These are phyloP conservation scores for Haematococcus lacustris DNA, from an alignment of 139 green algal species.

Conservation along the genomic window DNA sequence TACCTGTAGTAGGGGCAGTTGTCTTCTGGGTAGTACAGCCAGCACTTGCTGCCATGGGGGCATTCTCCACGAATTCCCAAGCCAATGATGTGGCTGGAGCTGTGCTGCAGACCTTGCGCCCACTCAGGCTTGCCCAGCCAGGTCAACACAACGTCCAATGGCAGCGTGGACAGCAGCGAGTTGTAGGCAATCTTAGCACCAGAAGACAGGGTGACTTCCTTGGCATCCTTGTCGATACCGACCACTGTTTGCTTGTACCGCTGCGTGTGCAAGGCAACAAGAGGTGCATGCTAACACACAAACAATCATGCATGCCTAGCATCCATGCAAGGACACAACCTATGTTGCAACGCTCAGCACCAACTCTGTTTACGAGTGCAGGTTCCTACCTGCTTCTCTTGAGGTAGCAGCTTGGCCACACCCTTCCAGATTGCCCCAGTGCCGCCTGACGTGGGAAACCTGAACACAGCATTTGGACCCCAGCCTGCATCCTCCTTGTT, in stretches of 20 bases:
- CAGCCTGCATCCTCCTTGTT: conserved; percentile 83
- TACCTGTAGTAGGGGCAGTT: conserved; percentile 87
- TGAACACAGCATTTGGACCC: conserved; percentile 87
- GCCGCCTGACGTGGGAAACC: conserved; percentile 76
- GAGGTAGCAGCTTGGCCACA: conserved; percentile 71
- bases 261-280: no score
- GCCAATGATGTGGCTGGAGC: conserved; percentile 76
- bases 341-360: no score
- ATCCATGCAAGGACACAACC: no score
- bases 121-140: conserved; percentile 57
- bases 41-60: conserved; percentile 85
- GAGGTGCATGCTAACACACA: no score
- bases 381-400: conserved; percentile 55
- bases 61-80: conserved; percentile 54
- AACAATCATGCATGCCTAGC: no score
- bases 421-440: conserved; percentile 87
- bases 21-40: conserved; percentile 88
- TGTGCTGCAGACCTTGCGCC: conserved; percentile 67
- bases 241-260: conserved; percentile 50
- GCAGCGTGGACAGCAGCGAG: conserved; percentile 72
- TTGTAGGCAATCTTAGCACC: conserved; percentile 42
- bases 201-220: conserved; percentile 37
- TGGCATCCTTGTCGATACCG: conserved; percentile 65
- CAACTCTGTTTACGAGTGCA: no score
- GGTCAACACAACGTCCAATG: conserved; percentile 67